Evolutionary conservation across 225 moss, liverwort and hornwort species (phyloP).

Genomic region (Anthoceros angustus): DNA sequence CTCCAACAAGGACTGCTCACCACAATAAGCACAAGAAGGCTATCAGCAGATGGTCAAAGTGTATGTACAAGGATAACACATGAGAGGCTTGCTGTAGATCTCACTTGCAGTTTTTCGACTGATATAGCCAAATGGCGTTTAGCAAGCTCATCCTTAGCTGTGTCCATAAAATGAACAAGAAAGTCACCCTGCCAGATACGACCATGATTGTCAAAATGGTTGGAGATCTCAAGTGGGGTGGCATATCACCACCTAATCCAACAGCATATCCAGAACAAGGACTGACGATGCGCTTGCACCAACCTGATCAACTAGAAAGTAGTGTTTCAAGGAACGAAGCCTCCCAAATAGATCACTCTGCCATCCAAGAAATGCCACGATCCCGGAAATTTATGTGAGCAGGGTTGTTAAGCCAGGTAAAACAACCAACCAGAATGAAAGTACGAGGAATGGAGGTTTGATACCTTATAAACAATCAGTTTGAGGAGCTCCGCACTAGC

Average conservation of each 20-base stretch:
- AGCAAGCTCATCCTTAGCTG: conserved; percentile 76
- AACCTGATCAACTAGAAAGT: conserved; percentile 96
- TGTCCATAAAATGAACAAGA: conserved; percentile 97
- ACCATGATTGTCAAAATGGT: background rate
- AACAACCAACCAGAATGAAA: no score
- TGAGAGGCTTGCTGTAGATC: background rate
- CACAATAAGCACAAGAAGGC: background rate
- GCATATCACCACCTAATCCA: background rate
- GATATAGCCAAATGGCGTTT: conserved; percentile 71
- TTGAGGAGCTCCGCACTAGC: conserved; percentile 86
- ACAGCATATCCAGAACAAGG: background rate
- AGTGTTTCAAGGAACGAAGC: conserved; percentile 88
- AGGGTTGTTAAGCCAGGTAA: no score
- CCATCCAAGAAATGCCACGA: conserved; percentile 2
- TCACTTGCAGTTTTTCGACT: conserved; percentile 75
- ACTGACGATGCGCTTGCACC: conserved; percentile 6
- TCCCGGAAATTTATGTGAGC: background rate
- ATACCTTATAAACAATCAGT: conserved; percentile 62
- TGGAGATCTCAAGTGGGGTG: background rate
- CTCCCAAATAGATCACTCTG: conserved; percentile 91
- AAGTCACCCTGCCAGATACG: conserved; percentile 62
- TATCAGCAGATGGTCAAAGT: background rate
- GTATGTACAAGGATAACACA: no score
- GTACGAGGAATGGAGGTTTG: no score
- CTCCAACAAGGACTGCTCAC: conserved; percentile 73